Evolutionary conservation across 148 eudicot species (phyloP).

Genomic region (Nepenthes gracilis): DNA sequence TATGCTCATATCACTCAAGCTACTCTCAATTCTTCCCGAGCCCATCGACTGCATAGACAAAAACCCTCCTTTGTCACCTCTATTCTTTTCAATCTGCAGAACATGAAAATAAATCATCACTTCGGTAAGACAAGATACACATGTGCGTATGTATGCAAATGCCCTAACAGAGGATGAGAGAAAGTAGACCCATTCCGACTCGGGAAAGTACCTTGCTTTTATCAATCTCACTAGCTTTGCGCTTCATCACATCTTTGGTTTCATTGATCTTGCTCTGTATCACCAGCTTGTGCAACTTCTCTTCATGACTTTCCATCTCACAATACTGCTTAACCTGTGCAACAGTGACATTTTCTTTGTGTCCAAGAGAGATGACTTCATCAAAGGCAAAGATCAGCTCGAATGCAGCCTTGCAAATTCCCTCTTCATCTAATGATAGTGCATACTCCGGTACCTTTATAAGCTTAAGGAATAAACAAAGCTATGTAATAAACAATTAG

Average conservation of each 20-base stretch:
- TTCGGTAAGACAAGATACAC: neutral
- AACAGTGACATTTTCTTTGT: slow-evolving; percentile 91
- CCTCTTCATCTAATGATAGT: slow-evolving; percentile 80
- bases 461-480: slow-evolving; percentile 37
- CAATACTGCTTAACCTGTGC: slow-evolving; percentile 95
- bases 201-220: slow-evolving; percentile 60
- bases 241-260: slow-evolving; percentile 95
- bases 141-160: too few relatives aligned
- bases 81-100: slow-evolving; percentile 63
- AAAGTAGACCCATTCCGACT: neutral
- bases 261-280: slow-evolving; percentile 87
- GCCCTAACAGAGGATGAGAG: neutral
- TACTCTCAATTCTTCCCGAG: slow-evolving; percentile 53
- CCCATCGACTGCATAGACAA: slow-evolving; percentile 68
- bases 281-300: slow-evolving; percentile 90
- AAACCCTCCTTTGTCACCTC: slow-evolving; percentile 63
- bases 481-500: too few relatives aligned
- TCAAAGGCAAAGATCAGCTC: slow-evolving; percentile 94
- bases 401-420: slow-evolving; percentile 76
- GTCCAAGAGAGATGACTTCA: slow-evolving; percentile 88
- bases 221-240: slow-evolving; percentile 93
- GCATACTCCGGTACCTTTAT: slow-evolving; percentile 85
- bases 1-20: slow-evolving; percentile 50
- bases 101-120: neutral
- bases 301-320: slow-evolving; percentile 99